phyloP scores from a whole-genome alignment of 2,329 filamentous ascomycete genomes.

The Microsporum canis region DNA sequence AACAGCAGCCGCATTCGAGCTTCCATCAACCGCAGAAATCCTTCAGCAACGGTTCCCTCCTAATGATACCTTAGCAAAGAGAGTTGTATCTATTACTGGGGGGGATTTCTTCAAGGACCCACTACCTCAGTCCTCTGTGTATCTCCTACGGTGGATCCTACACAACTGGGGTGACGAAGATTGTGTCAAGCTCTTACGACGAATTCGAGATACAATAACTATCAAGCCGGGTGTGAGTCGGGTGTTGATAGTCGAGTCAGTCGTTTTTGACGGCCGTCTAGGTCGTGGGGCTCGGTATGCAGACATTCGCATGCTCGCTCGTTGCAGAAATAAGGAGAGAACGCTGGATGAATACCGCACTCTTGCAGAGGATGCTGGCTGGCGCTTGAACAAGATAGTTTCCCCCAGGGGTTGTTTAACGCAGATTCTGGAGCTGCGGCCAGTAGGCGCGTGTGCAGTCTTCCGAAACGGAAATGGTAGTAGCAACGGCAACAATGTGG shows the following conservation, averaged over 20 bases:
- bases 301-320: background rate
- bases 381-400: background rate
- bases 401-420: background rate
- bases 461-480: background rate
- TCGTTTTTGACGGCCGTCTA: background rate
- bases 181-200: background rate
- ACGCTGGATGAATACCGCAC: background rate
- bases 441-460: background rate
- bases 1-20: background rate
- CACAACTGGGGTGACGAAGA: background rate
- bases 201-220: background rate
- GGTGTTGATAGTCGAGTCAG: background rate
- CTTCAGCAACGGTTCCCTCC: background rate
- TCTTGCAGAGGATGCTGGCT: background rate
- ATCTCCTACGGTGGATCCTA: background rate
- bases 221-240: background rate
- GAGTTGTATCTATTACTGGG: background rate
- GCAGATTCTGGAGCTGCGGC: background rate
- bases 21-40: background rate
- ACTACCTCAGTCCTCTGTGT: background rate
- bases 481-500: background rate
- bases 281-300: background rate
- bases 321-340: background rate
- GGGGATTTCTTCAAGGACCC: constrained; percentile 3
- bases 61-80: background rate